phyloP scores from a whole-genome alignment of 2,329 filamentous ascomycete genomes.

The Bretziella fagacearum region DNA sequence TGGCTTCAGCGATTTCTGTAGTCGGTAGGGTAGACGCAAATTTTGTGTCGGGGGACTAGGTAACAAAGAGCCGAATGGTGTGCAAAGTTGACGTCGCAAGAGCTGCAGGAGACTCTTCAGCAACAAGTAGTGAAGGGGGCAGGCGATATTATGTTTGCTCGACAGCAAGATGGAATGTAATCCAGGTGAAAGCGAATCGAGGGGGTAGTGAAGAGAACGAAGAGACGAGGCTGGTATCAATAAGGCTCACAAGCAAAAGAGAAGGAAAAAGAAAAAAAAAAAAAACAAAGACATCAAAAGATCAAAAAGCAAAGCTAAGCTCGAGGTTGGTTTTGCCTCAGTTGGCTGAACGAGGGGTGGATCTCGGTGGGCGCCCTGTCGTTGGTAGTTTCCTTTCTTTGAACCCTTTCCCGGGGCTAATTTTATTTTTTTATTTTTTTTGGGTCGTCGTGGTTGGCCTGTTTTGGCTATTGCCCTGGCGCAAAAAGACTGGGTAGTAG shows the following conservation, averaged over 20 bases:
- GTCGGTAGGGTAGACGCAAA: too few species aligned
- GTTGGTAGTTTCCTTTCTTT: not conserved
- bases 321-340: too few species aligned
- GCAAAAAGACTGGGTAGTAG: too few species aligned
- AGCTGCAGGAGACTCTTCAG: too few species aligned
- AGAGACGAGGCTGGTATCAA: not conserved
- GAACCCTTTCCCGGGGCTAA: too few species aligned
- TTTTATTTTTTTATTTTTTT: too few species aligned
- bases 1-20: slow-evolving; percentile 5
- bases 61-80: too few species aligned
- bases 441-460: too few species aligned
- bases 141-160: not conserved
- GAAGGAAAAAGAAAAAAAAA: not conserved
- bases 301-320: too few species aligned
- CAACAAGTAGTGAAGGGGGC: not conserved
- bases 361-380: not conserved
- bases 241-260: not conserved
- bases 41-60: too few species aligned
- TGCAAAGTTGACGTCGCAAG: too few species aligned
- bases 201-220: not conserved
- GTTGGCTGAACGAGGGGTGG: not conserved
- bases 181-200: not conserved
- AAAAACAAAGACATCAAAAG: too few species aligned
- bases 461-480: not conserved
- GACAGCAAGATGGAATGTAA: not conserved